These are phyloP conservation scores for Pichia sp. DNA, from an alignment of 1,139 yeast genomes.

Conservation along the genomic window DNA sequence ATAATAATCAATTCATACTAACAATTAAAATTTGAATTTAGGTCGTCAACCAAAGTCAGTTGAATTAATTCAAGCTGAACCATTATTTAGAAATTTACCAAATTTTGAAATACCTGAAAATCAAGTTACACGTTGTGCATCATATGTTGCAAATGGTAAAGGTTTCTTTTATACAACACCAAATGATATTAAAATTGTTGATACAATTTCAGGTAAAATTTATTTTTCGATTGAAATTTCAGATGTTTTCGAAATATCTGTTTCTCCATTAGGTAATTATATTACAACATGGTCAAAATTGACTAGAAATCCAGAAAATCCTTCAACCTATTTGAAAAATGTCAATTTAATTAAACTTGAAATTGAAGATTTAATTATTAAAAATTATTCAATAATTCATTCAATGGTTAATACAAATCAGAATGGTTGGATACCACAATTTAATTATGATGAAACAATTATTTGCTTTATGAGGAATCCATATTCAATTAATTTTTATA, in stretches of 20 bases:
- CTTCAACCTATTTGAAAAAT: slow-evolving; percentile 69
- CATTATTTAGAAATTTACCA: slow-evolving; percentile 33
- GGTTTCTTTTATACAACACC: slow-evolving; percentile 54
- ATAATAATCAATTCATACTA: not conserved
- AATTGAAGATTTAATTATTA: slow-evolving; percentile 6
- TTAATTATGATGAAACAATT: slow-evolving; percentile 64
- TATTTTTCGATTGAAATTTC: slow-evolving; percentile 40
- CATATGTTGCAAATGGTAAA: slow-evolving; percentile 48
- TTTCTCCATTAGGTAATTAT: slow-evolving; percentile 83
- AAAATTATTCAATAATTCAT: slow-evolving; percentile 35
- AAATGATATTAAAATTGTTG: slow-evolving; percentile 47
- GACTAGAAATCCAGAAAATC: slow-evolving; percentile 42
- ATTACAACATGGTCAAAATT: slow-evolving; percentile 92
- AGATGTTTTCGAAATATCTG: slow-evolving; percentile 73
- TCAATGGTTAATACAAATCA: slow-evolving; percentile 78
- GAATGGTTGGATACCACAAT: slow-evolving; percentile 88
- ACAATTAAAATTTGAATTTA: not conserved
- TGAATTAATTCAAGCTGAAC: slow-evolving; percentile 51
- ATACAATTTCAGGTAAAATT: slow-evolving; percentile 44
- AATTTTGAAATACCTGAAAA: slow-evolving; percentile 29
- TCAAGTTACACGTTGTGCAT: slow-evolving; percentile 31
- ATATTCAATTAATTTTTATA: slow-evolving; percentile 68
- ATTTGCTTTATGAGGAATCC: slow-evolving; percentile 55
- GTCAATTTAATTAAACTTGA: slow-evolving; percentile 54
- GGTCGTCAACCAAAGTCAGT: slow-evolving; percentile 54